A percentile compares a stretch with the other conserved stretches of the same genome.
Evolutionary conservation across 106 monocot genomes (phyloP).

Genomic region (Acorus calamus): DNA sequence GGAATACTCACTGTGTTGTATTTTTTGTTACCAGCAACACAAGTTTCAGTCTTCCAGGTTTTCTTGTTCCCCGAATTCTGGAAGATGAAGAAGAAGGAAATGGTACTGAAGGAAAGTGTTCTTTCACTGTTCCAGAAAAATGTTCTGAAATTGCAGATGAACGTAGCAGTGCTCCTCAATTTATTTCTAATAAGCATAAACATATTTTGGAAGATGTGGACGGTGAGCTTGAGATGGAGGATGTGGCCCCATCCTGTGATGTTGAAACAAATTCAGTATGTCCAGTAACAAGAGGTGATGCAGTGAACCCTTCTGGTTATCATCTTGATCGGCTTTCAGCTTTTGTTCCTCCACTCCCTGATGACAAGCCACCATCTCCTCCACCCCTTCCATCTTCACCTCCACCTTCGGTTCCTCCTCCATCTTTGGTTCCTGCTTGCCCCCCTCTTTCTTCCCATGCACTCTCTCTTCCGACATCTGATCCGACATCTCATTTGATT

Average conservation of each 20-base stretch:
- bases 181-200: conserved; percentile 33
- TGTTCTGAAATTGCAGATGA: conserved; percentile 24
- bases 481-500: no score
- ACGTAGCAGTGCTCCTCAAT: conserved; percentile 8
- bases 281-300: conserved; percentile 12
- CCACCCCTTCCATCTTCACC: conserved; percentile 87
- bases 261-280: conserved; percentile 16
- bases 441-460: conserved; percentile 7
- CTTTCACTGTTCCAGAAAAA: conserved; percentile 68
- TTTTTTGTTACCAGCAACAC: conserved; percentile 56
- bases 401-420: conserved; percentile 25
- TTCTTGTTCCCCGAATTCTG: conserved; percentile 41
- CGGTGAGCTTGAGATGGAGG: conserved; percentile 99
- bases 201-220: conserved; percentile 91
- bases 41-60: conserved; percentile 62
- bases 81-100: conserved; percentile 58
- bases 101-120: conserved; percentile 52
- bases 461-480: background rate
- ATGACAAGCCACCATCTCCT: conserved; percentile 77
- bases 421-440: conserved; percentile 8
- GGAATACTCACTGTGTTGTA: background rate
- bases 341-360: conserved; percentile 74
- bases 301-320: conserved; percentile 1
- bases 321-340: conserved; percentile 17
- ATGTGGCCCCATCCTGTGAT: conserved; percentile 65